Conservation (phyloP, 1,284 basidiomycete genomes). For the Cutaneotrichosporon dermatis region DNA sequence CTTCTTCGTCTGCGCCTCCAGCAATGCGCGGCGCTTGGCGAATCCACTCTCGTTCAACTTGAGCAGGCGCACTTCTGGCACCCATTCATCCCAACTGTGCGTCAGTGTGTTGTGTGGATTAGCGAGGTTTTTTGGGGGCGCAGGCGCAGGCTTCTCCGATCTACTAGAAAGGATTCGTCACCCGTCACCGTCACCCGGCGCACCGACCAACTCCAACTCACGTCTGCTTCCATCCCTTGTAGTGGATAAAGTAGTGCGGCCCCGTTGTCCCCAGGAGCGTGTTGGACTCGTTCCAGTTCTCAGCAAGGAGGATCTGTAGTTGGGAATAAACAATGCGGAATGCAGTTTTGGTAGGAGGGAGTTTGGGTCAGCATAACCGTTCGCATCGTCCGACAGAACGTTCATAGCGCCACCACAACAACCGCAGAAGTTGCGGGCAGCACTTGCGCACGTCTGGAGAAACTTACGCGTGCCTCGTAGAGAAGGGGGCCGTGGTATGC, state of each 20-base stretch:
- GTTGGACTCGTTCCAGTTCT: constrained; percentile 67
- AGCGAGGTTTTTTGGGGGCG: too few species aligned
- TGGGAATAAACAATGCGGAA: background rate
- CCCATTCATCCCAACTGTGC: constrained; percentile 96
- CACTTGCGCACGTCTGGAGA: constrained; percentile 10
- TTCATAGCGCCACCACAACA: constrained; percentile 14
- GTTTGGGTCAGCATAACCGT: constrained; percentile 8
- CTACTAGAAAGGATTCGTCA: too few species aligned
- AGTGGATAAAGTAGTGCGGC: constrained; percentile 91
- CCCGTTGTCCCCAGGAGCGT: constrained; percentile 65
- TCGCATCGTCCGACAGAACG: constrained; percentile 12
- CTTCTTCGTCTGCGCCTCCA: constrained; percentile 49
- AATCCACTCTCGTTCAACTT: constrained; percentile 84
- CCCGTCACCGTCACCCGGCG: too few species aligned
- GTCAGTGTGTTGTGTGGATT: background rate
- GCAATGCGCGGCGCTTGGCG: constrained; percentile 60
- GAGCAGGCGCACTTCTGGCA: constrained; percentile 72
- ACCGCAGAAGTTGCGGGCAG: background rate
- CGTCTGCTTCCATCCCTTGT: constrained; percentile 99
- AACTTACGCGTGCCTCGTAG: constrained; percentile 78
- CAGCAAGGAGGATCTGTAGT: constrained; percentile 66
- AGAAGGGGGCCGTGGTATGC: constrained; percentile 93
- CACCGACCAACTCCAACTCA: constrained; percentile 51
- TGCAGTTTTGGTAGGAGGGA: background rate
- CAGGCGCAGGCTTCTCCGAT: too few species aligned